Evolutionary conservation across 352 stramenopile genomes (phyloP).

Genomic region (Globisporangium irregulare): DNA sequence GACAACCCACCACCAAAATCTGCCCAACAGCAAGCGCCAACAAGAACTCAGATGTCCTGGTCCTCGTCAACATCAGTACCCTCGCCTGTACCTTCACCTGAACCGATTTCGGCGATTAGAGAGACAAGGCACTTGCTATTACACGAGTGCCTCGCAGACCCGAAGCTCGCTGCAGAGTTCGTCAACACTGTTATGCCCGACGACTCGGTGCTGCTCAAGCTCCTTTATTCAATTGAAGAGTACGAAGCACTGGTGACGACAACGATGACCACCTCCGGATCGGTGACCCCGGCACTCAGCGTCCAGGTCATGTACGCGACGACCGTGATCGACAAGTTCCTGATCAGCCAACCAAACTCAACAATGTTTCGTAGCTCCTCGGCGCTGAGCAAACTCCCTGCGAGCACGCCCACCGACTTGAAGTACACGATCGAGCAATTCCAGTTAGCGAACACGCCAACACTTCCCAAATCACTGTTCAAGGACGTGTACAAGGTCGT

Average conservation of each 20-base stretch:
- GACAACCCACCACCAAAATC: neutral
- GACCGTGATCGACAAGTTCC: conserved; percentile 32
- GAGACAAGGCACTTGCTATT: conserved; percentile 18
- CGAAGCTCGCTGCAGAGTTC: conserved; percentile 44
- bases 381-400: conserved; percentile 12
- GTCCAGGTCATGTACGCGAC: conserved; percentile 27
- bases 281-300: conserved; percentile 16
- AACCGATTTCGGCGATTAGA: neutral
- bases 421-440: conserved; percentile 12
- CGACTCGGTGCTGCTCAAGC: conserved; percentile 31
- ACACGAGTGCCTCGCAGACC: conserved; percentile 39
- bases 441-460: neutral
- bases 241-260: conserved; percentile 35
- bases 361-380: neutral
- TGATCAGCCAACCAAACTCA: conserved; percentile 1
- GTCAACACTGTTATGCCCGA: conserved; percentile 31
- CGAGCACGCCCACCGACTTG: neutral
- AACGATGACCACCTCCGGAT: neutral
- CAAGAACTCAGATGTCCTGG: neutral
- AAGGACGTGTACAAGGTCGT: conserved; percentile 26
- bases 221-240: conserved; percentile 45
- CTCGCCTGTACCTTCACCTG: neutral
- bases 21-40: neutral
- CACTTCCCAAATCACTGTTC: conserved; percentile 29
- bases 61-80: neutral